Base-by-base conservation (phyloP, 192 early-diverging fungal genomes). In the Ramicandelaber brevisporus region DNA sequence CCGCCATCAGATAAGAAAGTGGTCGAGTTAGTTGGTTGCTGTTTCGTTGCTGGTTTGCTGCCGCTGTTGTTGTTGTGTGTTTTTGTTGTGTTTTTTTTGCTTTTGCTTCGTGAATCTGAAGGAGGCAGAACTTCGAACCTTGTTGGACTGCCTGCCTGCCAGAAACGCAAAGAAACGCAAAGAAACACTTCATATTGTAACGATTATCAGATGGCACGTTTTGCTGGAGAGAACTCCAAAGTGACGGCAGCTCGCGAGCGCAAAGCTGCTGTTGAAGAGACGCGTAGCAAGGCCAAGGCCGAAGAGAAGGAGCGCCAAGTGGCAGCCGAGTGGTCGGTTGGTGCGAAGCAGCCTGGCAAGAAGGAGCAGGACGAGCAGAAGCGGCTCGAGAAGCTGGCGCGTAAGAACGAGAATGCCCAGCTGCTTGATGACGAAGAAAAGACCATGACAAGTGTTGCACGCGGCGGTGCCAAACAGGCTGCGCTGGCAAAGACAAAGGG, bases 181-280 rank as follows among this genome's bases (percentile, higher is more conserved):
- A n/a, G n/a, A n/a, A n/a, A n/a, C n/a, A n/a, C n/a, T n/a, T n/a
- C n/a, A n/a, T n/a, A n/a, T n/a, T n/a, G n/a, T n/a, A n/a, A n/a
- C n/a, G n/a, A n/a, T n/a, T n/a, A n/a, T n/a, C n/a, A n/a, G n/a
- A n/a, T n/a, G n/a, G n/a, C n/a, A n/a, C n/a, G n/a, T n/a, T n/a
- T n/a, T n/a, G n/a, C n/a, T n/a, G n/a, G n/a, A n/a, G n/a, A n/a
- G n/a, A n/a, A n/a, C n/a, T n/a, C n/a, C n/a, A n/a, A n/a, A 70
- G 70, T 56, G 3, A 50, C 48, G 14, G 67, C 72, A 6, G 76
- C 76, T 5, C 77, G 73, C 24, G 74, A 75, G 28, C 63, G 61
- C 30, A 82, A 83, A 60, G 61, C 65, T 2, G 63, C 55, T n/a
- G 54, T 44, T 14, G 49, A 72, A 34, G 60, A 52, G 17, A 74